A percentile compares a stretch with the other conserved stretches of the same genome.
Conservation (phyloP, 2,329 filamentous ascomycete genomes). For the Raffaelea albimanens region DNA sequence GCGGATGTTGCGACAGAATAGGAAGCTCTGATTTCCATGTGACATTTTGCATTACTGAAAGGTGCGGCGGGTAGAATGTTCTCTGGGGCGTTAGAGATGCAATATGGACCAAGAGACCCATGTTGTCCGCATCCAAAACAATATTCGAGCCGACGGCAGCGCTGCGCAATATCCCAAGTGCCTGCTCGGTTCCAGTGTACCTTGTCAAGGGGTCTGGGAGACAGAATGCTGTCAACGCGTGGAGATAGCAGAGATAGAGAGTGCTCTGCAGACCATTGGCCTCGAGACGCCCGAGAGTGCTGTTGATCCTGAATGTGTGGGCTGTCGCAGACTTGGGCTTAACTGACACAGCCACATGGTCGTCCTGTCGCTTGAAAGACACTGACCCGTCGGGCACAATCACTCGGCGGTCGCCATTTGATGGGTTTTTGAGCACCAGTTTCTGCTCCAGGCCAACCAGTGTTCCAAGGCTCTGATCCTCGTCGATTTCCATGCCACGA, state of each 20-base stretch:
- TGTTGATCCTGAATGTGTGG: constrained; percentile 40
- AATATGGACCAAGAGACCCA: constrained; percentile 26
- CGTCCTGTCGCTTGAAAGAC: not conserved
- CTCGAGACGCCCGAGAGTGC: constrained; percentile 35
- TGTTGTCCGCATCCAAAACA: constrained; percentile 24
- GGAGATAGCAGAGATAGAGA: constrained; percentile 40
- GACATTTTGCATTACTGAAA: constrained; percentile 36
- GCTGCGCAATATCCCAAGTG: constrained; percentile 36
- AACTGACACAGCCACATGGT: constrained; percentile 5
- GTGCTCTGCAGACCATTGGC: constrained; percentile 43
- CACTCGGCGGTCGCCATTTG: not conserved
- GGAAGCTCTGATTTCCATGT: constrained; percentile 19
- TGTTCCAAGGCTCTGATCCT: constrained; percentile 33
- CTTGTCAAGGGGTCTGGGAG: constrained; percentile 38
- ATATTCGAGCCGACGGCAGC: constrained; percentile 39
- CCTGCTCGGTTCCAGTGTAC: constrained; percentile 45
- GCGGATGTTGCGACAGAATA: not conserved
- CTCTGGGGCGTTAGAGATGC: constrained; percentile 31
- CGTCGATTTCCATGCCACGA: constrained; percentile 38
- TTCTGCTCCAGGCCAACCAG: constrained; percentile 39
- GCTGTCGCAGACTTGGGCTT: constrained; percentile 7
- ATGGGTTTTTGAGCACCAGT: constrained; percentile 29
- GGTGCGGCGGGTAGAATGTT: constrained; percentile 32
- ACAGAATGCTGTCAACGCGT: constrained; percentile 43
- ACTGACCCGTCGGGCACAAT: not conserved